Percentiles rank a stretch among this genome's conserved stretches.
These are phyloP conservation scores for Chrysoporthe austroafricana DNA, from an alignment of 2,329 filamentous ascomycete genomes.

Conservation along the genomic window DNA sequence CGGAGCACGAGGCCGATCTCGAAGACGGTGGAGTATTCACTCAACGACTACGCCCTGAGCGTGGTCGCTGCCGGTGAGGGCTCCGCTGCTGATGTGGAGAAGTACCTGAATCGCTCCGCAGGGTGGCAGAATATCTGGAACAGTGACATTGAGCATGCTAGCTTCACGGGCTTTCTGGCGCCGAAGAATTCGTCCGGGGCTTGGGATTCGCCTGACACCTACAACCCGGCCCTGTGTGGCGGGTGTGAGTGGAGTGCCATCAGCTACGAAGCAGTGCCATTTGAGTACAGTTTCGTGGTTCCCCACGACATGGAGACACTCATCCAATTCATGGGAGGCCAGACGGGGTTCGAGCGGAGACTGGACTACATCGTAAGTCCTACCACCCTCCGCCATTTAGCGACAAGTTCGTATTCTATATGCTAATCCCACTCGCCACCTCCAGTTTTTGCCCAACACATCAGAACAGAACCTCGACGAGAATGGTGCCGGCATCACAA, in stretches of 20 bases:
- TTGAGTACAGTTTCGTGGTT: conserved; percentile 60
- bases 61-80: conserved; percentile 58
- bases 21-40: conserved; percentile 59
- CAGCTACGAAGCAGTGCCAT: conserved; percentile 52
- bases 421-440: neutral
- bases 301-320: conserved; percentile 61
- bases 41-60: conserved; percentile 61
- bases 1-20: conserved; percentile 55
- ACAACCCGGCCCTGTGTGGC: conserved; percentile 55
- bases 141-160: conserved; percentile 46
- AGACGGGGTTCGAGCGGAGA: conserved; percentile 53
- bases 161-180: conserved; percentile 61
- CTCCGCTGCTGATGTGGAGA: conserved; percentile 48
- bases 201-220: conserved; percentile 42
- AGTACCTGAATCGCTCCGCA: conserved; percentile 56
- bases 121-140: conserved; percentile 68
- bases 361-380: conserved; percentile 41
- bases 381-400: conserved; percentile 51
- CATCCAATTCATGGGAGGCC: conserved; percentile 56
- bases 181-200: conserved; percentile 54
- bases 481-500: conserved; percentile 31
- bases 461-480: conserved; percentile 30
- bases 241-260: conserved; percentile 60
- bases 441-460: conserved; percentile 32
- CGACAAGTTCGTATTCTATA: conserved; percentile 41